Conservation (phyloP, 2,329 filamentous ascomycete species). For the Atkinsonella texensis region DNA sequence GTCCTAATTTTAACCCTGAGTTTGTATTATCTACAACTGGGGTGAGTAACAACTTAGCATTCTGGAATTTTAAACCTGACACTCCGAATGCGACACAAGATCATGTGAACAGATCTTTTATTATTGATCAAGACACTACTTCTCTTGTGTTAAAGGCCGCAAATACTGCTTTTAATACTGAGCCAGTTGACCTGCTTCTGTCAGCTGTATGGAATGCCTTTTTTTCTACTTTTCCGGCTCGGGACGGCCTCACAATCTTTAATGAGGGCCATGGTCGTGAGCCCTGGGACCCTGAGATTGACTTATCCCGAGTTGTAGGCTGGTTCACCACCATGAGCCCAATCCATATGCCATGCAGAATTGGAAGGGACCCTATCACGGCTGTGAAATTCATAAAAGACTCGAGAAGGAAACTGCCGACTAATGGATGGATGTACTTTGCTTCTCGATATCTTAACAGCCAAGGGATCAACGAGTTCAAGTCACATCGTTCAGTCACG, state of each 20-base stretch:
- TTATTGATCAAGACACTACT: conserved; percentile 4
- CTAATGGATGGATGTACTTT: conserved; percentile 5
- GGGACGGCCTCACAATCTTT: conserved; percentile 17
- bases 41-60: not conserved
- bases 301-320: conserved; percentile 23
- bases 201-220: conserved; percentile 20
- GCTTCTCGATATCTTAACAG: not conserved
- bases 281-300: conserved; percentile 16
- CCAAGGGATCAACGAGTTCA: not conserved
- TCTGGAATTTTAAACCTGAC: not conserved
- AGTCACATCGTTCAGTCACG: not conserved
- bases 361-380: not conserved
- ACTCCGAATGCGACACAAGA: conserved; percentile 1
- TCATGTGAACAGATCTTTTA: conserved; percentile 1
- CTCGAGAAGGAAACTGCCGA: not conserved
- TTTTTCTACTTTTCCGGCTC: conserved; percentile 15
- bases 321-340: conserved; percentile 26
- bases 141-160: conserved; percentile 3
- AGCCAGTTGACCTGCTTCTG: conserved; percentile 21
- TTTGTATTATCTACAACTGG: conserved; percentile 1
- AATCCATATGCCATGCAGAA: conserved; percentile 5
- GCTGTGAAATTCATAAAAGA: conserved; percentile 1
- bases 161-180: conserved; percentile 11
- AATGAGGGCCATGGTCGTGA: conserved; percentile 17
- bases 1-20: not conserved